A percentile compares a stretch with the other conserved stretches of the same genome.
These are phyloP conservation scores for Pythium periplocum DNA, from an alignment of 352 stramenopile species.

Conservation along the genomic window DNA sequence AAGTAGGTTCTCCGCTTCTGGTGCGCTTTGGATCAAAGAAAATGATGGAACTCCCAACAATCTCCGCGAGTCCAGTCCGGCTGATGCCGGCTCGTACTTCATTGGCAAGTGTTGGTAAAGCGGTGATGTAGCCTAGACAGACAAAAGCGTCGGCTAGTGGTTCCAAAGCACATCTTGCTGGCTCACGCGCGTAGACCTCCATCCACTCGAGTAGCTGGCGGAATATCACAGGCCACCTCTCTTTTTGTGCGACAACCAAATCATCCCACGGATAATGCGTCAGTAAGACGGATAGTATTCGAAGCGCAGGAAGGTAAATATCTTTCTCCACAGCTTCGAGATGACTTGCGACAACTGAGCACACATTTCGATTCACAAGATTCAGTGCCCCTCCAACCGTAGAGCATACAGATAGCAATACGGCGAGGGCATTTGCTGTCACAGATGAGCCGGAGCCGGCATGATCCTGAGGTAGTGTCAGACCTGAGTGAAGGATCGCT, in stretches of 20 bases:
- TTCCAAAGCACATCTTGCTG: slow-evolving; percentile 18
- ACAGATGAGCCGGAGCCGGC: slow-evolving; percentile 22
- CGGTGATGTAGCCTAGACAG: slow-evolving; percentile 37
- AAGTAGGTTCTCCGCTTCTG: neutral
- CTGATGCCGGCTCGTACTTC: slow-evolving; percentile 28
- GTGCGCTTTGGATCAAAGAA: slow-evolving; percentile 24
- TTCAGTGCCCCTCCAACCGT: neutral
- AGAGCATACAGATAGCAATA: slow-evolving; percentile 24
- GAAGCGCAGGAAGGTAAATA: slow-evolving; percentile 37
- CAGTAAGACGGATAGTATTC: slow-evolving; percentile 40
- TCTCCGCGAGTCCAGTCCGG: slow-evolving; percentile 40
- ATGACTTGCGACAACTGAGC: slow-evolving; percentile 29
- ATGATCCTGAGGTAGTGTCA: slow-evolving; percentile 27
- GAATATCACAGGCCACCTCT: slow-evolving; percentile 39
- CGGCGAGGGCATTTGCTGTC: slow-evolving; percentile 32
- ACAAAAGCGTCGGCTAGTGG: slow-evolving; percentile 37
- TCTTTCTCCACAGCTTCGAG: slow-evolving; percentile 49
- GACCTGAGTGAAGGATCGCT: slow-evolving; percentile 29
- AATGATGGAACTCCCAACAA: slow-evolving; percentile 32
- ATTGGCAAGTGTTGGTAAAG: slow-evolving; percentile 14
- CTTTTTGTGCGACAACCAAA: slow-evolving; percentile 4
- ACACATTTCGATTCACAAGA: slow-evolving; percentile 24
- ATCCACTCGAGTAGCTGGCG: slow-evolving; percentile 67
- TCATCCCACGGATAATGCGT: slow-evolving; percentile 8
- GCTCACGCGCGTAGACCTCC: slow-evolving; percentile 55